A percentile compares a stretch with the other conserved stretches of the same genome.
These are phyloP conservation scores for Ocimum tenuiflorum DNA, from an alignment of 257 asterid species.

Conservation along the genomic window DNA sequence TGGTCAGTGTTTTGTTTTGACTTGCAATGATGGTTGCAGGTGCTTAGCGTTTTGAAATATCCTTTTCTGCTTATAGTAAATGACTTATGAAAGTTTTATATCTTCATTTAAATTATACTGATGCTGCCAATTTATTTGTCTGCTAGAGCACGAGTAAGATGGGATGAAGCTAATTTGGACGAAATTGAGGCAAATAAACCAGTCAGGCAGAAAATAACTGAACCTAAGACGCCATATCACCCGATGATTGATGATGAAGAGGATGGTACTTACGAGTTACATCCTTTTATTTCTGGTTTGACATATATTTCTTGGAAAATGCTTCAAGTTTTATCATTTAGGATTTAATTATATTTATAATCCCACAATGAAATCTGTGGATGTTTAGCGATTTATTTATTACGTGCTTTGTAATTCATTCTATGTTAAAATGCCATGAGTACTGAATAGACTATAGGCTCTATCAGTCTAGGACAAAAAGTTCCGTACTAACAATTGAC, in stretches of 20 bases:
- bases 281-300: neutral
- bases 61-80: neutral
- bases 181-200: slow-evolving; percentile 97
- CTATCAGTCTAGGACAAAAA: neutral
- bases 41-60: neutral
- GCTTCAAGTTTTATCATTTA: slow-evolving; percentile 1
- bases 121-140: slow-evolving; percentile 9
- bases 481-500: neutral
- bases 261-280: slow-evolving; percentile 17
- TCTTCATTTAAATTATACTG: slow-evolving; percentile 9
- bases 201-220: slow-evolving; percentile 86
- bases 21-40: neutral
- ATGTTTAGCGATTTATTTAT: neutral
- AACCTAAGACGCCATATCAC: slow-evolving; percentile 95
- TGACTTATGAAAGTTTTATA: neutral
- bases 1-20: neutral
- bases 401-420: neutral
- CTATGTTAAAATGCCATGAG: too few species aligned
- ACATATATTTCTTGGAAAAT: neutral
- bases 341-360: neutral
- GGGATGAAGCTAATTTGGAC: slow-evolving; percentile 83
- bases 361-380: neutral
- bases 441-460: neutral
- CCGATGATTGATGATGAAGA: slow-evolving; percentile 58
- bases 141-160: slow-evolving; percentile 58